Evolutionary conservation across 352 stramenopile genomes (phyloP).

Genomic region (Pythium myriotylum): DNA sequence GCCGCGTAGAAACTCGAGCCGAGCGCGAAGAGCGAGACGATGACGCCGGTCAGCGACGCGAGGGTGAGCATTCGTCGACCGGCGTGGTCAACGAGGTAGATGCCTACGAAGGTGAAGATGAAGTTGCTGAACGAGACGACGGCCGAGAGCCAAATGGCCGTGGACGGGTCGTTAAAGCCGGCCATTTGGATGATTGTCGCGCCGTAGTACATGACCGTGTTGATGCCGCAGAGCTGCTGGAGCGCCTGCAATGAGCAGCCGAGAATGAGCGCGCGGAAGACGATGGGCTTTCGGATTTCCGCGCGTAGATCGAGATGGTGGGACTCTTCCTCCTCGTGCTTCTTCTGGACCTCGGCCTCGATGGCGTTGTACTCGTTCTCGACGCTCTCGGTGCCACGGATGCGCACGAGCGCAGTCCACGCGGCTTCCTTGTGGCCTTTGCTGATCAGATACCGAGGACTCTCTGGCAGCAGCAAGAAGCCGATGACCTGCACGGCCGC

Average conservation of each 20-base stretch:
- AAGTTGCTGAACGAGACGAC: constrained; percentile 76
- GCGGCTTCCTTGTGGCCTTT: constrained; percentile 47
- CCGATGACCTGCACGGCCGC: constrained; percentile 70
- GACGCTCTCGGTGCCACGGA: constrained; percentile 58
- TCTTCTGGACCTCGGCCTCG: constrained; percentile 46
- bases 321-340: constrained; percentile 3
- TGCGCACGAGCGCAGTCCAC: constrained; percentile 43
- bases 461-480: constrained; percentile 71
- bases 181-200: constrained; percentile 83
- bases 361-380: constrained; percentile 61
- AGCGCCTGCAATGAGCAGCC: constrained; percentile 66
- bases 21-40: constrained; percentile 45
- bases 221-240: constrained; percentile 84
- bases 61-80: constrained; percentile 58
- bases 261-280: constrained; percentile 50
- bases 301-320: constrained; percentile 33
- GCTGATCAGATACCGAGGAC: constrained; percentile 63
- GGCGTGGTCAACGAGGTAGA: constrained; percentile 56
- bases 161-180: constrained; percentile 68
- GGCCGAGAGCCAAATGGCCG: constrained; percentile 79
- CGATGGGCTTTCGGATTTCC: constrained; percentile 36
- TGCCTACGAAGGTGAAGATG: constrained; percentile 64
- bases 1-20: constrained; percentile 51
- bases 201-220: constrained; percentile 90
- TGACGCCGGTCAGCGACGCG: constrained; percentile 44